A percentile compares a stretch with the other conserved stretches of the same genome.
These are phyloP conservation scores for Mycena kentingensis DNA, from an alignment of 768 basidiomycete species.

Conservation along the genomic window DNA sequence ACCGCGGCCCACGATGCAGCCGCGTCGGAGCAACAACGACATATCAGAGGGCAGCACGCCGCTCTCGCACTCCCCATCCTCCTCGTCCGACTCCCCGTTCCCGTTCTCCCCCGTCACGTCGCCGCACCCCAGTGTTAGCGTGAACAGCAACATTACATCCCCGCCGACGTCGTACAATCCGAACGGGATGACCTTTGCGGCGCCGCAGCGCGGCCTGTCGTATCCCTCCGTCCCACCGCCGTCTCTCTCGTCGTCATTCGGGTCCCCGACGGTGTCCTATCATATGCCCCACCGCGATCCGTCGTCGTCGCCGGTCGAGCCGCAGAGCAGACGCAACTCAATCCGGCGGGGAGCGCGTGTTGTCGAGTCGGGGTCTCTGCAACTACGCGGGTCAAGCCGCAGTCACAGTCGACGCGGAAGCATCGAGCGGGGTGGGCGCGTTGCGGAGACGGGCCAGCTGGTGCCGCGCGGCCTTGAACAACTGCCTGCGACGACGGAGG, in stretches of 20 bases:
- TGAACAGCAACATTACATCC: conserved; percentile 68
- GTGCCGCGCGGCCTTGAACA: conserved; percentile 50
- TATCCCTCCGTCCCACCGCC: conserved; percentile 87
- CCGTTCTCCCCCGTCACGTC: conserved; percentile 64
- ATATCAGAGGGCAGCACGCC: conserved; percentile 61
- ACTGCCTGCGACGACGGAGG: conserved; percentile 35
- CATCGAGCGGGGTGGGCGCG: conserved; percentile 62
- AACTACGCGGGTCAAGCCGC: conserved; percentile 36
- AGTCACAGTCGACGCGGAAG: conserved; percentile 56
- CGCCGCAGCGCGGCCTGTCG: conserved; percentile 49
- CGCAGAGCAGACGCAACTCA: conserved; percentile 56
- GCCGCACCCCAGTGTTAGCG: conserved; percentile 54
- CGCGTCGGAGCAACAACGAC: conserved; percentile 47
- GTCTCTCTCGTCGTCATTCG: conserved; percentile 76
- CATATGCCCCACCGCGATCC: conserved; percentile 50
- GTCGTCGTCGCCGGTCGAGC: conserved; percentile 52
- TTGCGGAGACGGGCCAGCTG: conserved; percentile 70
- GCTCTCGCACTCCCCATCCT: conserved; percentile 59
- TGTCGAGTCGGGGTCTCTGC: conserved; percentile 35
- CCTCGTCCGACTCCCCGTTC: conserved; percentile 67
- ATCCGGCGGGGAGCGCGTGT: conserved; percentile 40
- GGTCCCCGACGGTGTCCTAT: conserved; percentile 61
- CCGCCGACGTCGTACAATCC: conserved; percentile 65
- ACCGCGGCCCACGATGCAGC: conserved; percentile 65
- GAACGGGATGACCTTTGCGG: conserved; percentile 38